Base-by-base conservation (phyloP, 768 basidiomycete genomes). In the Lenzites betulinus region DNA sequence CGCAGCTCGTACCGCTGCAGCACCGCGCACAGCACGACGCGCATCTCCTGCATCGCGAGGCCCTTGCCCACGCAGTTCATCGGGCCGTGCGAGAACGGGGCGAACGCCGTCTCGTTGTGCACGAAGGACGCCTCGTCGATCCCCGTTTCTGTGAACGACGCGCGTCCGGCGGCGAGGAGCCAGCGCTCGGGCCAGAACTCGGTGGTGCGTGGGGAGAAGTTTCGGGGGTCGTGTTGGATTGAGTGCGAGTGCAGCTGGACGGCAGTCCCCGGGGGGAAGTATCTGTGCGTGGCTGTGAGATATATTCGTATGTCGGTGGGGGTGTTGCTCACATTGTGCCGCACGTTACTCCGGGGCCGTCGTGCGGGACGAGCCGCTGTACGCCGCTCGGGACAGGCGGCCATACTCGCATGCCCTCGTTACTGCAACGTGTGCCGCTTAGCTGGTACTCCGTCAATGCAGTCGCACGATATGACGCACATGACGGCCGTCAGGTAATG, bases 51-150 rank as follows among this genome's bases (percentile, higher is more conserved):
- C 61, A 74, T 65, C 43, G 80, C 81, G 22, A 80, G 70, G 67
- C 77, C 62, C 65, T 76, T 78, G 18, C 83, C 83, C 9, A 75
- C 77, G 63, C 84, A 85, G 61, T 81, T 80, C 16, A 76, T 74
- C 16, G 82, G 81, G 0, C 84, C 83, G 42, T 71, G 68, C 25
- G 79, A 79, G 64, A 79, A 79, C 2, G 80, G 78, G 30, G 76
- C 71, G 69, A 76, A 80, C 9, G 71, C 77, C 51, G 51, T 51
- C 13, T 64, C 26, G 59, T 78, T 73, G 53, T 66, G 60, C 41
- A 67, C 57, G 48, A 67, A 49, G 23, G 51, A 13, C 18, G 48
- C 16, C 3, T 49, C 51, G 15, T 30, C n/a, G 22, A 41, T 33
- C 18, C 51, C 44, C 20, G 51, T 18, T 13, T 63, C 61, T 11